Evolutionary conservation across 306 rosid species (phyloP).

Genomic region (Malus domestica): ASM211411v1 NC_041792.1:18578907-18579406

Average conservation of each 20-base stretch:
- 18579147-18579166: slow-evolving; percentile 15
- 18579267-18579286: no score
- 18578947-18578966: slow-evolving; percentile 23
- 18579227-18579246: slow-evolving; percentile 6
- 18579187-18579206: slow-evolving; percentile 63
- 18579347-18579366: no score
- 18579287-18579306: no score
- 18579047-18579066: slow-evolving; percentile 43
- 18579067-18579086: slow-evolving; percentile 35
- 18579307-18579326: no score
- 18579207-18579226: slow-evolving; percentile 64
- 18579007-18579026: slow-evolving; percentile 26
- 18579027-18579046: slow-evolving; percentile 41
- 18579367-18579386: no score
- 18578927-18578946: slow-evolving; percentile 65
- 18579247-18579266: background rate
- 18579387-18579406: no score
- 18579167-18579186: slow-evolving; percentile 34
- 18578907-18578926: slow-evolving; percentile 15
- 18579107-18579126: slow-evolving; percentile 5
- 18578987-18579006: slow-evolving; percentile 24
- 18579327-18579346: no score
- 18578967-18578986: slow-evolving; percentile 12
- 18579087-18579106: slow-evolving; percentile 23
- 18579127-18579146: slow-evolving; percentile 14